A percentile compares a stretch with the other conserved stretches of the same genome.
These are phyloP conservation scores for Silene coronaria DNA, from an alignment of 179 eudicot species.

Conservation along the genomic window DNA sequence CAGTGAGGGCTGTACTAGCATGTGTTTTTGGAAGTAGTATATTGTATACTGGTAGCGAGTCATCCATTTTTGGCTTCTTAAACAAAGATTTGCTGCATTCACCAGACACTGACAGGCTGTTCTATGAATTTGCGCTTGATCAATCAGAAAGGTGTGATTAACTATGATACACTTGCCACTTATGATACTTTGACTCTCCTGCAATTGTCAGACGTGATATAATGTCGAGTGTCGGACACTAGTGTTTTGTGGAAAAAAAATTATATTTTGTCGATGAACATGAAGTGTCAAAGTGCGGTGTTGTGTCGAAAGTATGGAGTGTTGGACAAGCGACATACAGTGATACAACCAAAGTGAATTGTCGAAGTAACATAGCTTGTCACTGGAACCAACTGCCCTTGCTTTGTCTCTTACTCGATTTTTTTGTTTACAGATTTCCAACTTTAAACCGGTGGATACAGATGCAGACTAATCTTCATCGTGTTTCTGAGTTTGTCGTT, in stretches of 20 bases:
- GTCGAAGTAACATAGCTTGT: neutral
- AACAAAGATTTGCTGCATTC: conserved; percentile 51
- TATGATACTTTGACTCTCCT: neutral
- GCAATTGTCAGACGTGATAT: neutral
- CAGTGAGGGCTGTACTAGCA: conserved; percentile 93
- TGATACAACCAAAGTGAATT: neutral
- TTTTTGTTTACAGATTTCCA: conserved; percentile 60
- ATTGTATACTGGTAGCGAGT: conserved; percentile 59
- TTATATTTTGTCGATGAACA: neutral
- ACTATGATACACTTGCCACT: neutral
- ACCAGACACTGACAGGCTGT: conserved; percentile 77
- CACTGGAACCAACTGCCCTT: neutral
- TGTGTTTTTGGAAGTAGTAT: conserved; percentile 95
- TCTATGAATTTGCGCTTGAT: conserved; percentile 95
- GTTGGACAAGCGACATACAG: neutral
- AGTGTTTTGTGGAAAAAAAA: neutral
- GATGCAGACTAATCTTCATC: conserved; percentile 95
- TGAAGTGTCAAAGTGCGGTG: neutral
- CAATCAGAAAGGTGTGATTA: conserved; percentile 79
- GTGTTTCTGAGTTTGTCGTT: conserved; percentile 79
- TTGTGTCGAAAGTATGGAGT: neutral
- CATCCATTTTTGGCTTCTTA: conserved; percentile 57
- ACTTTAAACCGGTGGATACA: conserved; percentile 99
- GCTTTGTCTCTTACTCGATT: conserved; percentile 6
- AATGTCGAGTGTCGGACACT: too few species aligned